These are phyloP conservation scores for Backusella australiensis DNA, from an alignment of 192 early-diverging fungal genomes.

Conservation along the genomic window DNA sequence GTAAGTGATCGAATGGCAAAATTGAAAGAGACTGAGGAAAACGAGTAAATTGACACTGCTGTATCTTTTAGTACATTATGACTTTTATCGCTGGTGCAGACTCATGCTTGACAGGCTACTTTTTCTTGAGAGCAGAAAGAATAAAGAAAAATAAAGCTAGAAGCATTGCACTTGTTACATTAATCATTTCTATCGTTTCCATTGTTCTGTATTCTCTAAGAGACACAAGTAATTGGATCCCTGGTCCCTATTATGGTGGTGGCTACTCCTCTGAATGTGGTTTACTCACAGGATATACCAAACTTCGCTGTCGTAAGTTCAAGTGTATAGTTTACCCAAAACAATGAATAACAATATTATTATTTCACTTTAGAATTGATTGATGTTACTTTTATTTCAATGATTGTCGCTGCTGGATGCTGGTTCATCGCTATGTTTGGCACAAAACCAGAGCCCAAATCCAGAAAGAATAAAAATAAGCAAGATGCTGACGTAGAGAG, in stretches of 20 bases:
- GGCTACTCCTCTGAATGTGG: not conserved
- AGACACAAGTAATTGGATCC: not conserved
- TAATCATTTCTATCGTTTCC: not conserved
- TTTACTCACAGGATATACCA: not conserved
- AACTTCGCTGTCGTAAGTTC: not conserved
- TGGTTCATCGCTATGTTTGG: not conserved
- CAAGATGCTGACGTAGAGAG: not conserved
- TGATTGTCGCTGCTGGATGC: not conserved
- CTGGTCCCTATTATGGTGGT: not conserved
- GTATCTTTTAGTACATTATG: not conserved
- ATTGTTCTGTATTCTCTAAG: not conserved
- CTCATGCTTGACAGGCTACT: not conserved
- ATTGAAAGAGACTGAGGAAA: not conserved
- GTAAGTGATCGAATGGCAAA: not conserved
- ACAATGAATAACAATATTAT: too few relatives aligned
- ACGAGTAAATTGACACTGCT: not conserved
- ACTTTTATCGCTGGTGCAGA: slow-evolving; percentile 2
- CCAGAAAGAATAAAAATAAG: not conserved
- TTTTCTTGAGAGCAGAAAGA: not conserved
- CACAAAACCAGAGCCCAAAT: not conserved
- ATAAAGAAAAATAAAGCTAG: not conserved
- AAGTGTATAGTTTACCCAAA: not conserved
- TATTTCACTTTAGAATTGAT: not conserved
- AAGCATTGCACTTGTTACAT: not conserved
- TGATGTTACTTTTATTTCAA: not conserved